Evolutionary conservation across 495 filamentous ascomycete species (phyloP), one percentile per base, ranked within the genome.

Genomic region (Penicillium verhagenii): DNA sequence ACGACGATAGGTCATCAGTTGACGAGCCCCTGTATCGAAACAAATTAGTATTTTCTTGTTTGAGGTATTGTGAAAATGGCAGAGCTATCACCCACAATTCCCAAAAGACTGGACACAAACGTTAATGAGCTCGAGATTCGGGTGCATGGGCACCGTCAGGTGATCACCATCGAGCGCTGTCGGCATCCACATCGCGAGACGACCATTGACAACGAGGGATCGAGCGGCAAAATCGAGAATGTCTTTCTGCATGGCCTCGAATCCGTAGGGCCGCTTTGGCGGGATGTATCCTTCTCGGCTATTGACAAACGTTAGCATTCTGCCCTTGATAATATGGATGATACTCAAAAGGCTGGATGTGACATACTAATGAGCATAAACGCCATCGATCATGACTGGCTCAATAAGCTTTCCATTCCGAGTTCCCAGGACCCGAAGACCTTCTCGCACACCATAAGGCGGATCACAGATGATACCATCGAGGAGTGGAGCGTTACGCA

Each of bases 391-490:
- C 21, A 87, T 75, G 3, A 89, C 79, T 52, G 82, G 82, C 57
- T 83, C 77, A 50, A 77, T 78, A 0, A 76, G 72, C 31, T 77
- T 76, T 48, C 84, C 89, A 64, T 92, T 85, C 58, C 85, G 82
- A 23, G 78, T 82, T 2, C 94, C 94, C 14, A 99, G 73, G 3
- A 97, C 92, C 63, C 86, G 87, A 47, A 97, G 71, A 0, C 94
- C 94, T 62, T 99, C 94, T 10, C 94, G 82, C 14, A 99, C 90
- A n/a, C 94, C 94, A 65, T 99, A 99, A 0, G 94, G 94, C 14
- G 94, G 94, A 70, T 99, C 94, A 58, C 94, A 97, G n/a, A 97
- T 72, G 54, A 99, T 93, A 2, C 87, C 91, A 72, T 99, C 92
- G 33, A 97, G 82, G 47, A 88, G 79, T 24, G 63, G 60, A 6